Percentiles rank a stretch among this genome's conserved stretches.
These are phyloP conservation scores for Ceratocystiopsis minuta DNA, from an alignment of 2,329 filamentous ascomycete species.

Conservation along the genomic window DNA sequence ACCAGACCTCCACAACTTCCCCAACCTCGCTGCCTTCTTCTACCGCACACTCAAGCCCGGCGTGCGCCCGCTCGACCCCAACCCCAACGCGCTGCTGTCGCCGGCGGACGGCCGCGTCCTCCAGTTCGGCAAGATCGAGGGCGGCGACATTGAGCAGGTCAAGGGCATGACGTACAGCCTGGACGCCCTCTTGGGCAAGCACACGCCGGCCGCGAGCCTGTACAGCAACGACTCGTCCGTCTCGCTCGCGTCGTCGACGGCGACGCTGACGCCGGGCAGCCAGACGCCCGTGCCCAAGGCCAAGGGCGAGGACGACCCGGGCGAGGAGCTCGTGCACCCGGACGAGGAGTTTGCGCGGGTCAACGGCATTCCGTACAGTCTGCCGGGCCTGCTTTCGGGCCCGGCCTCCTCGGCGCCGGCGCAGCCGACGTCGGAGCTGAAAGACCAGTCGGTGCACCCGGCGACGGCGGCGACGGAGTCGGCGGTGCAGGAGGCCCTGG, in stretches of 20 bases:
- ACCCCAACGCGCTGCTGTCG: conserved; percentile 63
- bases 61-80: conserved; percentile 64
- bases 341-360: conserved; percentile 88
- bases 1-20: conserved; percentile 72
- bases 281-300: background rate
- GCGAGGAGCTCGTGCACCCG: conserved; percentile 52
- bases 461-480: conserved; percentile 57
- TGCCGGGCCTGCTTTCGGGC: conserved; percentile 78
- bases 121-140: conserved; percentile 80
- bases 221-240: conserved; percentile 13
- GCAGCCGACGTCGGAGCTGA: conserved; percentile 29
- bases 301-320: conserved; percentile 3
- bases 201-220: conserved; percentile 37
- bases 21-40: conserved; percentile 92
- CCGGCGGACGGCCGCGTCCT: conserved; percentile 82
- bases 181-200: conserved; percentile 70
- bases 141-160: conserved; percentile 92
- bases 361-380: conserved; percentile 86
- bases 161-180: conserved; percentile 97
- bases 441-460: conserved; percentile 51
- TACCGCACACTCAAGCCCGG: conserved; percentile 89
- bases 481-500: conserved; percentile 70
- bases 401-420: conserved; percentile 20
- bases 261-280: background rate
- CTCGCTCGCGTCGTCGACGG: background rate